Evolutionary conservation across 768 basidiomycete species (phyloP), one percentile per base, ranked within the genome.

Genomic region (Trametes sanguinea): DNA sequence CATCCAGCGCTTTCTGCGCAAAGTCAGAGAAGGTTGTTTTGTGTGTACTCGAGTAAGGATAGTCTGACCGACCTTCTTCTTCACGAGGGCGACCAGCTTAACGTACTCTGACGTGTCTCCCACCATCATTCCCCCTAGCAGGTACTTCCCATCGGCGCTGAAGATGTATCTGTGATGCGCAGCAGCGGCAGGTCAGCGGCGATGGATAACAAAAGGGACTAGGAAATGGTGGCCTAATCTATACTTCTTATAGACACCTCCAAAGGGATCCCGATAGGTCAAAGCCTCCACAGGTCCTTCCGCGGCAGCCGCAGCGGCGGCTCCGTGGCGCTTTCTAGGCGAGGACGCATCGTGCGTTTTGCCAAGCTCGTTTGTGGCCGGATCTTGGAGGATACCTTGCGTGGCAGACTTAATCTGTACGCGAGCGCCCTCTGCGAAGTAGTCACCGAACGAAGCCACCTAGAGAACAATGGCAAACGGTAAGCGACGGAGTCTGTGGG

Each of bases 61-160:
- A 40, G 42, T 29, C 39, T 11, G 35, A 57, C 71, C 35, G 57
- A 80, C 86, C 76, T 84, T 84, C 77, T 89, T 89, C 76, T 86
- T 88, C 32, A 88, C 84, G 35, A 90, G 76, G 11, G 84, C 76
- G n/a, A 90, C 79, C 13, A 90, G 77, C 72, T 89, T 89, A 59
- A 85, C 81, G 67, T 85, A 89, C 68, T 88, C 85, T 40, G 76
- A 78, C 9, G 83, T 83, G 67, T 89, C 87, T 2, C 89, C 89
- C n/a, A 92, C 82, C 87, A 90, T 88, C 82, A 89, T 88, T 3
- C 89, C 89, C 11, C 89, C 89, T 3, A 92, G 74, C 11, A 92
- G 76, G 65, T 87, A 80, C 72, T 86, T 85, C 10, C 89, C 89
- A 67, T 90, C 87, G 7, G 80, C 79, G 10, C 81, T 86, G 70